These are phyloP conservation scores for Tinospora cordifolia DNA, from an alignment of 164 flowering plant genomes.

Conservation along the genomic window DNA sequence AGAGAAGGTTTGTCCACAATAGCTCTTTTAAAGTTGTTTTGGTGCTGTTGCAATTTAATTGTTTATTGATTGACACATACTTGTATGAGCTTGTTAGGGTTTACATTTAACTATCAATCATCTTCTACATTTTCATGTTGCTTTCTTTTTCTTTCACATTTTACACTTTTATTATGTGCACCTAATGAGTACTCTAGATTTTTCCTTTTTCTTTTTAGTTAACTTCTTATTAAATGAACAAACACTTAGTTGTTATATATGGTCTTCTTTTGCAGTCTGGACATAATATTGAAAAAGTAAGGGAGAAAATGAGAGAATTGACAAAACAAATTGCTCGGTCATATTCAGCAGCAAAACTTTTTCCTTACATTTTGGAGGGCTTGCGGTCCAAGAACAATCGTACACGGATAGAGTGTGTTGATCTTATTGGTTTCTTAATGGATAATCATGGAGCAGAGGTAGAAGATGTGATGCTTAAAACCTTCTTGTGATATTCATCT, in stretches of 20 bases:
- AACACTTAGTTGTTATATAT: not conserved
- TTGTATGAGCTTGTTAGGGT: not conserved
- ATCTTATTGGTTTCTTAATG: constrained; percentile 71
- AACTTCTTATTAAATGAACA: not conserved
- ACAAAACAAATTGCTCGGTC: constrained; percentile 56
- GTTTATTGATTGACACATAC: not conserved
- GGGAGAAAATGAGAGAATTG: constrained; percentile 89
- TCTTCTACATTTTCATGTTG: not conserved
- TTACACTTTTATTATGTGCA: not conserved
- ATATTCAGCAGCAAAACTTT: constrained; percentile 69
- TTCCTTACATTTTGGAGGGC: constrained; percentile 88
- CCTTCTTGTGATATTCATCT: not conserved
- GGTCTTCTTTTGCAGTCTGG: constrained; percentile 59
- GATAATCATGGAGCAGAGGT: constrained; percentile 87
- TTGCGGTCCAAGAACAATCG: constrained; percentile 92
- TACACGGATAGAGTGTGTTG: constrained; percentile 85
- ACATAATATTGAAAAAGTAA: constrained; percentile 88
- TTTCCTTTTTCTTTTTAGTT: not conserved
- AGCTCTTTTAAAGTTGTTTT: constrained; percentile 3
- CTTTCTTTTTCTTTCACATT: not conserved
- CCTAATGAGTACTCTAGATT: not conserved
- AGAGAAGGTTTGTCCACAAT: constrained; percentile 60
- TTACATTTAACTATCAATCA: not conserved
- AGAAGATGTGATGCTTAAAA: constrained; percentile 6
- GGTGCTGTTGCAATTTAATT: not conserved